Base-by-base conservation (phyloP, 306 rosid genomes). In the Crotalaria pallida region DNA sequence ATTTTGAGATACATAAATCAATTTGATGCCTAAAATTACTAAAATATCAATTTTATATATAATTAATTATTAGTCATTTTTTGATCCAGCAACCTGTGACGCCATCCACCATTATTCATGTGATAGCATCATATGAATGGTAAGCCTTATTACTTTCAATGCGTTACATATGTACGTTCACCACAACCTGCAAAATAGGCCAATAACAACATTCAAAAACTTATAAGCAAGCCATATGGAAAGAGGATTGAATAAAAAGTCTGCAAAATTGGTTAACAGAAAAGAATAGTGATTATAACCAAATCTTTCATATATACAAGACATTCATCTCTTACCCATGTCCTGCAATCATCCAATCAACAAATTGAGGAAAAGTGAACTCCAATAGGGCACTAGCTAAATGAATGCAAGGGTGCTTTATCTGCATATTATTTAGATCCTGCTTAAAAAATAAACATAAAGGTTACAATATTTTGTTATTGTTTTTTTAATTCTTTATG, bases 301-400 rank as follows among this genome's bases (percentile, higher is more conserved):
- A 38, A n/a, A 12, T 16, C 40, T 69, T 38, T 55, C 18, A 21
- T 3, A 55, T 3, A 55, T 44, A 16, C 21, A 31, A 38, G 34
- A 58, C 0, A 57, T 67, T n/a, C 4, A 31, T 57, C 19, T 48
- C 80, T 67, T 52, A 82, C 86, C 83, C 86, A 74, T 77, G 86
- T 5, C 86, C 83, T 7, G 31, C 66, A 22, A 78, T 69, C 82
- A 82, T 78, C 86, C 86, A 82, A 41, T 19, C 40, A 31, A 64
- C 15, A 52, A 77, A 77, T 22, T 78, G 74, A 48, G 82, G 83
- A 48, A 63, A 65, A 69, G 43, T 41, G 26, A 69, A 58, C 67
- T 50, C 73, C 18, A 69, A 58, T 57, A 78, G 61, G 27, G 72
- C 78, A 56, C 11, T 57, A 63, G 60, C 77, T 21, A 69, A 70